Evolutionary conservation across 2,329 filamentous ascomycete genomes (phyloP).

Genomic region (Colletotrichum shisoi): DNA sequence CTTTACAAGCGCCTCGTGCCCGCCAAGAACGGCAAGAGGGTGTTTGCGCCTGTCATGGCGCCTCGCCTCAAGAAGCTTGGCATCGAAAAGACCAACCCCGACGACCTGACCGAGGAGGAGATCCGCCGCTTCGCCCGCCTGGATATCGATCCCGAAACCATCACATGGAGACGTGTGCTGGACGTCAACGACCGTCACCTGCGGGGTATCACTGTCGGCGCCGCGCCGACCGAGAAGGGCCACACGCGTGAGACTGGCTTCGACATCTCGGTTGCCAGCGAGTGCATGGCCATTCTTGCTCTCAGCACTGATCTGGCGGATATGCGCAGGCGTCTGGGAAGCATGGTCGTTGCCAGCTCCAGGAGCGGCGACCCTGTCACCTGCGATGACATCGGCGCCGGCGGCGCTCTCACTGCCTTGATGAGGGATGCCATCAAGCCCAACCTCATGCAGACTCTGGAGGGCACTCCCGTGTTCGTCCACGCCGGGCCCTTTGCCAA

Average conservation of each 20-base stretch:
- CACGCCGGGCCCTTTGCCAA: constrained; percentile 98
- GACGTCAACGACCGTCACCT: constrained; percentile 98
- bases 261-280: constrained; percentile 96
- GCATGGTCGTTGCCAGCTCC: constrained; percentile 94
- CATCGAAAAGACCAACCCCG: constrained; percentile 91
- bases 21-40: constrained; percentile 84
- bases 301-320: constrained; percentile 87
- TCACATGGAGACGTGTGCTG: constrained; percentile 94
- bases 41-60: constrained; percentile 91
- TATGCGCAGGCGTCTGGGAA: constrained; percentile 90
- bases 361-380: constrained; percentile 87
- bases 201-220: constrained; percentile 86
- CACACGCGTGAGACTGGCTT: constrained; percentile 89
- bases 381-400: constrained; percentile 92
- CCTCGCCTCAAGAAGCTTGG: constrained; percentile 93
- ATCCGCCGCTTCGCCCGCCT: constrained; percentile 87
- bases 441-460: constrained; percentile 97
- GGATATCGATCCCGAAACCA: constrained; percentile 95
- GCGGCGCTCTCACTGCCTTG: constrained; percentile 88
- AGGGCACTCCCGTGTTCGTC: constrained; percentile 96
- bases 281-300: constrained; percentile 98
- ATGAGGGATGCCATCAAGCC: constrained; percentile 99
- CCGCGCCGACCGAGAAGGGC: constrained; percentile 89
- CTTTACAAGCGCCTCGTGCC: constrained; percentile 90
- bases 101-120: constrained; percentile 90